Evolutionary conservation across 768 basidiomycete genomes (phyloP).

Genomic region (Symmetrospora coprosmae): DNA sequence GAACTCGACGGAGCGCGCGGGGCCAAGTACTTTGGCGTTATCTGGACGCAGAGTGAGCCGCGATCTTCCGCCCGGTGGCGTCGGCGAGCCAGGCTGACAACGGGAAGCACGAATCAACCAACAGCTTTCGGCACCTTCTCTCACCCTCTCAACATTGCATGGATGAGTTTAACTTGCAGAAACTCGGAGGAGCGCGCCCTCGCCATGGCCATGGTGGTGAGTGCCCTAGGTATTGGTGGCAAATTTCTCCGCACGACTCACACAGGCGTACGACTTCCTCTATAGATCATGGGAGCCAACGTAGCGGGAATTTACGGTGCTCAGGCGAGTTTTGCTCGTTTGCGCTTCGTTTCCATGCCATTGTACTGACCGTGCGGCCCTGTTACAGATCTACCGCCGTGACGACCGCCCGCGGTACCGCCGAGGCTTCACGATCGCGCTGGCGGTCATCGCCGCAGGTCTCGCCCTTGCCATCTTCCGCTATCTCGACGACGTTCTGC

Average conservation of each 20-base stretch:
- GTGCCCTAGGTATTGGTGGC: no score
- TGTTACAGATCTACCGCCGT: conserved; percentile 30
- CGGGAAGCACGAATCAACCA: conserved; percentile 23
- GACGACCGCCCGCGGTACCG: conserved; percentile 33
- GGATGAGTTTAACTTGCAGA: conserved; percentile 32
- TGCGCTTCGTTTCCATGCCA: not conserved
- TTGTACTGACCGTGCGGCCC: no score
- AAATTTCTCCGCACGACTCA: not conserved
- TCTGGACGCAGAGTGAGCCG: no score
- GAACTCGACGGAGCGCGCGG: no score
- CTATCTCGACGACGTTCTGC: conserved; percentile 27
- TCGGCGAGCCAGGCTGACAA: conserved; percentile 19
- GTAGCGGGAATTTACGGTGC: conserved; percentile 31
- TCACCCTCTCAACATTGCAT: conserved; percentile 33
- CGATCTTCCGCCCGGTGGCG: no score
- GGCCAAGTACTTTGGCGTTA: no score
- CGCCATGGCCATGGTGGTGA: conserved; percentile 31
- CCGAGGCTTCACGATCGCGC: conserved; percentile 32
- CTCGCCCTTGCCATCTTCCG: conserved; percentile 28
- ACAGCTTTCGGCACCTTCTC: conserved; percentile 23
- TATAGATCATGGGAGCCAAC: conserved; percentile 33
- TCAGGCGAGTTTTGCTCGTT: conserved; percentile 12
- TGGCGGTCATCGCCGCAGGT: conserved; percentile 24
- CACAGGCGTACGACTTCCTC: not conserved
- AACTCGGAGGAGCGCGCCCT: conserved; percentile 32